Percentiles rank a stretch among this genome's conserved stretches.
Conservation (phyloP, 441 rosid species). For the Flueggea neowawraea region DNA sequence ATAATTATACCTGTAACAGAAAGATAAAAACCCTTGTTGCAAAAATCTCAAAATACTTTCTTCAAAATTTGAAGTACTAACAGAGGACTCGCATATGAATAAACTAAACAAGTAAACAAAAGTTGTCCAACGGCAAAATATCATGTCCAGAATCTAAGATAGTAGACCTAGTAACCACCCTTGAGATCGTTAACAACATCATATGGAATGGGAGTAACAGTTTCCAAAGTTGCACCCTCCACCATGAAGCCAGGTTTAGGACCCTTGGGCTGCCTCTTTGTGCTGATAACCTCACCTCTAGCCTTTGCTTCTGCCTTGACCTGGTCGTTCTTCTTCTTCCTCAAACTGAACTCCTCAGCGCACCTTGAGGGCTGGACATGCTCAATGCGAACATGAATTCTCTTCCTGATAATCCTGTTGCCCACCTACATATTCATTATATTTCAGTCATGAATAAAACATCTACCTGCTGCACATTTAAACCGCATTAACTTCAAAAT, state of each 20-base stretch:
- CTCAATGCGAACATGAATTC: conserved; percentile 87
- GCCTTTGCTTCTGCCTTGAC: conserved; percentile 90
- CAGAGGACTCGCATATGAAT: conserved; percentile 11
- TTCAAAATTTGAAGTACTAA: conserved; percentile 12
- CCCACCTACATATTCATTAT: conserved; percentile 47
- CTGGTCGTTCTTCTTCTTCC: conserved; percentile 72
- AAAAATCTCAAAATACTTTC: not conserved
- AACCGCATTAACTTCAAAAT: too few relatives aligned
- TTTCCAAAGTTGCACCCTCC: conserved; percentile 83
- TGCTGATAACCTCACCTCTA: conserved; percentile 72
- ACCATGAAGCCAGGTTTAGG: conserved; percentile 98
- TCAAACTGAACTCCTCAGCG: conserved; percentile 62
- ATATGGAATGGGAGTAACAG: conserved; percentile 93
- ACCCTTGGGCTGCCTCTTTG: conserved; percentile 88
- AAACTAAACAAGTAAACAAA: too few relatives aligned
- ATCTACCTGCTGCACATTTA: too few relatives aligned
- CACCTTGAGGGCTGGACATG: conserved; percentile 90
- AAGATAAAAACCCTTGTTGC: not conserved
- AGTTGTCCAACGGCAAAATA: too few relatives aligned
- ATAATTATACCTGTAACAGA: too few relatives aligned
- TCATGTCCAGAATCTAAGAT: conserved; percentile 1
- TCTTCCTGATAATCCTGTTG: conserved; percentile 74
- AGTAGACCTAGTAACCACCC: conserved; percentile 77
- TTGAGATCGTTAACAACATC: conserved; percentile 96
- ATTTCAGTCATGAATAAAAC: too few relatives aligned